Percentiles rank a stretch among this genome's conserved stretches.
phyloP scores from a whole-genome alignment of 2,329 filamentous ascomycete genomes.

The Aotearoamyces nothofagi region DNA sequence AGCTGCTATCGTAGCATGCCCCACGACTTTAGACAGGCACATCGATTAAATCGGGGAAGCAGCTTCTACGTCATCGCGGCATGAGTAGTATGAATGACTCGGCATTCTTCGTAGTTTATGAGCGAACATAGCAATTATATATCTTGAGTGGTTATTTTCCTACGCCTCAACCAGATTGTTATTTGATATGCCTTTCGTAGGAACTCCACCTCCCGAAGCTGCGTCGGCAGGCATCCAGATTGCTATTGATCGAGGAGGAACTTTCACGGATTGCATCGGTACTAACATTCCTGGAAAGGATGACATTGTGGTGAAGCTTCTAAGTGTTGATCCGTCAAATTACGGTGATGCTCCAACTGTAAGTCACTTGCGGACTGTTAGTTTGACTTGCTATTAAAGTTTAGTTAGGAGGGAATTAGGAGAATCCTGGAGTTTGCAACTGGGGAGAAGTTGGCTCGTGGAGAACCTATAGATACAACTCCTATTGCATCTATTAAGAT shows the following conservation, averaged over 20 bases:
- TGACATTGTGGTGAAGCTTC: conserved; percentile 55
- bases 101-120: too few species aligned
- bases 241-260: too few species aligned
- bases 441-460: conserved; percentile 41
- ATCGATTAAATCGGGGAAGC: too few species aligned
- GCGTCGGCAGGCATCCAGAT: background rate
- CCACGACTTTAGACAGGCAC: too few species aligned
- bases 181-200: too few species aligned
- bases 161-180: too few species aligned
- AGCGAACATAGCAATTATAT: too few species aligned
- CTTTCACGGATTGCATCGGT: background rate
- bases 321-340: conserved; percentile 55
- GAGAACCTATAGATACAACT: conserved; percentile 45
- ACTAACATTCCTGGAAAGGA: conserved; percentile 24
- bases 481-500: conserved; percentile 51
- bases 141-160: too few species aligned
- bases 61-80: too few species aligned
- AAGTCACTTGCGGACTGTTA: conserved; percentile 50
- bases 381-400: conserved; percentile 4
- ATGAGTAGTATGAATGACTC: too few species aligned
- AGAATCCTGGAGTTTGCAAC: conserved; percentile 44
- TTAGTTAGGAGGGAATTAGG: conserved; percentile 28
- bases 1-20: too few species aligned
- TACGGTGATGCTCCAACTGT: conserved; percentile 51
- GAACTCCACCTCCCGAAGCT: too few species aligned